phyloP scores from a whole-genome alignment of 2,329 filamentous ascomycete species.

The Verticillium albo-atrum region DNA sequence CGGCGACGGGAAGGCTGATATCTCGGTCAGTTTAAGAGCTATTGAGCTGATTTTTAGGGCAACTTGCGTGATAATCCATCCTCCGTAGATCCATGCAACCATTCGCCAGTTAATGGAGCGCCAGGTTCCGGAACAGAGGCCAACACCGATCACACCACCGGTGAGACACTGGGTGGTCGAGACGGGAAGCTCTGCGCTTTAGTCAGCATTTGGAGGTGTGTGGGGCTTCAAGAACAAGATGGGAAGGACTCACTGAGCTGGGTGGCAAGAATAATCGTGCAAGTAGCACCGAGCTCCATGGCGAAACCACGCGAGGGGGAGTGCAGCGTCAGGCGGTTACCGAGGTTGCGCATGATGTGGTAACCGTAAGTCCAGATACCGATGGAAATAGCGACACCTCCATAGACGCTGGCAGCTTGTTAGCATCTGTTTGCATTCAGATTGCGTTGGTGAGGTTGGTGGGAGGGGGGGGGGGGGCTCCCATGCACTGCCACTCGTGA shows the following conservation, averaged over 20 bases:
- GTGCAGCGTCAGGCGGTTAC: slow-evolving; percentile 54
- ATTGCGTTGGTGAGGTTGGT: background rate
- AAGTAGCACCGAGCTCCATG: slow-evolving; percentile 45
- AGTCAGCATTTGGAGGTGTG: background rate
- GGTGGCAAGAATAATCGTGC: slow-evolving; percentile 61
- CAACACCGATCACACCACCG: slow-evolving; percentile 52
- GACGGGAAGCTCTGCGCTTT: slow-evolving; percentile 38
- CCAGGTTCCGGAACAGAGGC: slow-evolving; percentile 47
- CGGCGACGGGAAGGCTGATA: slow-evolving; percentile 26
- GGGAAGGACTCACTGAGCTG: slow-evolving; percentile 36
- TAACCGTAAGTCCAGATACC: slow-evolving; percentile 49
- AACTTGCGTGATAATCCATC: background rate
- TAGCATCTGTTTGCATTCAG: background rate
- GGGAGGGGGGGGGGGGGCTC: background rate
- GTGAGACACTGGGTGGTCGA: slow-evolving; percentile 57
- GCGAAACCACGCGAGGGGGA: slow-evolving; percentile 50
- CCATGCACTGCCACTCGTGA: too few species aligned
- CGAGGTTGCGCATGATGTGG: slow-evolving; percentile 55
- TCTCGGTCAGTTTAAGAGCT: too few species aligned
- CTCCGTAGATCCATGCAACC: slow-evolving; percentile 35
- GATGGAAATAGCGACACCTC: slow-evolving; percentile 29
- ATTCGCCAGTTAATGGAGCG: slow-evolving; percentile 54
- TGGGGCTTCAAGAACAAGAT: background rate
- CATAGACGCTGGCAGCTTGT: slow-evolving; percentile 15
- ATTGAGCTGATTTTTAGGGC: slow-evolving; percentile 26